Base-by-base conservation (phyloP, 768 basidiomycete genomes). In the Leccinum rimulosum region DNA sequence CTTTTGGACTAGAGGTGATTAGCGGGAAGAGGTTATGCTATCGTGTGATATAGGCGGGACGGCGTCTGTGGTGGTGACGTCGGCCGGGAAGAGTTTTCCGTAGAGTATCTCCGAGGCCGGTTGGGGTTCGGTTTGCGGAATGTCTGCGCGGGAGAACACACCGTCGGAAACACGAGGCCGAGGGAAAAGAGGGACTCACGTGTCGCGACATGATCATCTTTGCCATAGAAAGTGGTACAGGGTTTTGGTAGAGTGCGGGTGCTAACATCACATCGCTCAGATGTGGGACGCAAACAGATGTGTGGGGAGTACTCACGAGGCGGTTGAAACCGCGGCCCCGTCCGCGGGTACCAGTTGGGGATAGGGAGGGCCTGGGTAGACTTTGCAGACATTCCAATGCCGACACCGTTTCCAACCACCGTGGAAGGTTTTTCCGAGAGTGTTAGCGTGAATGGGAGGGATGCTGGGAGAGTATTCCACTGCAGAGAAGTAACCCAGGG, bases 191-290 rank as follows among this genome's bases (percentile, higher is more conserved):
- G 33, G 9, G 28, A 66, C 79, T 49, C 65, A 81, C 79, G 71
- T 81, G 79, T 67, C 79, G 78, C 30, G 79, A 80, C 80, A 81
- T 81, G 61, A 81, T 81, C 59, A 81, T 75, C 66, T 81, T 81
- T 35, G 79, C 79, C 79, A 81, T 81, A 8, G 80, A 81, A 45
- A 77, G 63, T 50, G 79, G 79, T 38, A 74, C 70, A 53, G 75
- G 75, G 57, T 63, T 77, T 60, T 79, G 74, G 55, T 81, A 80
- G 17, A 79, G 62, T 1, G 77, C 75, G 30, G 79, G 76, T 50
- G 78, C 79, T 80, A 22, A 12, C 4, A 52, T 31, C 9, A 36
- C 38, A 10, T 28, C 22, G 60, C 51, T 59, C 54, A 52, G 27
- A 56, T 17, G 17, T n/a, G 27, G 30, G 36, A 53, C n/a, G 25